Base-by-base conservation (phyloP, 768 basidiomycete species). In the Erythrobasidium yunnanense region DNA sequence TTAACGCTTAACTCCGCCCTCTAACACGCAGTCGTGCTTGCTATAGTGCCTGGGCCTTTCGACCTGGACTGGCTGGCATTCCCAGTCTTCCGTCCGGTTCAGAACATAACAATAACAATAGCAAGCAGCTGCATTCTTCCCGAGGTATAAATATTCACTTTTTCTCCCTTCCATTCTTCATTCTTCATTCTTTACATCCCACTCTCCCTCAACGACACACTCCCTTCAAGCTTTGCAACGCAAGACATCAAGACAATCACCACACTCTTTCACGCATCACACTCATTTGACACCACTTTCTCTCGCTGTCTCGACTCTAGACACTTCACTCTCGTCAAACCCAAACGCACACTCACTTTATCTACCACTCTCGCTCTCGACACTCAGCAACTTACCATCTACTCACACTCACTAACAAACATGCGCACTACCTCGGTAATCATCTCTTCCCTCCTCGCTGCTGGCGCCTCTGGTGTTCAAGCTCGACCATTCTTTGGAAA, bases 401-500 rank as follows among this genome's bases (percentile, higher is more conserved):
- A n/a, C n/a, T n/a, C n/a, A n/a, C n/a, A n/a, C n/a, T n/a, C n/a
- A n/a, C n/a, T n/a, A n/a, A 7, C 34, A 8, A 55, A 20, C 18
- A 62, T 62, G 58, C 27, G 35, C 25, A 20, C 58, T 5, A 18
- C 58, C 20, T 30, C 58, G 18, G 42, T 62, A 4, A 22, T 62
- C 45, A 18, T 62, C 46, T 38, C 34, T 5, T 62, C 58, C 20
- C 27, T 62, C 22, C 25, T 50, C 13, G 58, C 42, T n/a, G 58
- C 58, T 8, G 49, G 49, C 49, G 49, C 49, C 22, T 18, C 49
- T 17, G 58, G 58, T 22, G 45, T 50, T 17, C 58, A 62, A 23
- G 58, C 45, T 4, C 34, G 34, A 27, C 58, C 58, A 18, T 62
- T 62, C 58, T 46, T 47, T 23, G 58, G 58, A 3, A 23, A 22